Conservation (phyloP, 2,329 filamentous ascomycete species). For the Exserohilum turcica region DNA sequence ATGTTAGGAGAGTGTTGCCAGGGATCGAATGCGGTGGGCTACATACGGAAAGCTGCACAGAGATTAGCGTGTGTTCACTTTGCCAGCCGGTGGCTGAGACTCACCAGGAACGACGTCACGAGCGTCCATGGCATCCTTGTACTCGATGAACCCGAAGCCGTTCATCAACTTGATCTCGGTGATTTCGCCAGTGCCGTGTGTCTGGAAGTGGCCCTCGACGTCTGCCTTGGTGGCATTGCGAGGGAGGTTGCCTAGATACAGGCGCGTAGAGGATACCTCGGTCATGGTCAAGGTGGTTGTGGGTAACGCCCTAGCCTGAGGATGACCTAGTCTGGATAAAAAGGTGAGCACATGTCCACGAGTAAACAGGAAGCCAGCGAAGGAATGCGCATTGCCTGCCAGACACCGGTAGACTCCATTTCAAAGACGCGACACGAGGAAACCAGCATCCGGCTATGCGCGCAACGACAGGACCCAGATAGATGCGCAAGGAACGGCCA, state of each 20-base stretch:
- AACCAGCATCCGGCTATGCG: constrained; percentile 32
- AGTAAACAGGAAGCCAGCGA: constrained; percentile 30
- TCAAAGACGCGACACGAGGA: constrained; percentile 22
- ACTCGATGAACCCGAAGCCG: constrained; percentile 99
- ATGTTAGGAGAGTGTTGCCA: constrained; percentile 22
- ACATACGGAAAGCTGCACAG: constrained; percentile 60
- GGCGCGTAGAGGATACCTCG: constrained; percentile 91
- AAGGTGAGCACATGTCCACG: constrained; percentile 42
- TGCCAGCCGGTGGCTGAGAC: constrained; percentile 40
- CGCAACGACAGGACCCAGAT: constrained; percentile 33
- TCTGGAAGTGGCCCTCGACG: constrained; percentile 93
- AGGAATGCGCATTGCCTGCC: constrained; percentile 32
- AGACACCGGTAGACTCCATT: constrained; percentile 19
- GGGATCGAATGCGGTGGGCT: constrained; percentile 21
- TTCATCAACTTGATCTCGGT: constrained; percentile 99
- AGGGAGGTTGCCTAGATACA: constrained; percentile 97
- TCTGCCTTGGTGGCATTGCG: constrained; percentile 96
- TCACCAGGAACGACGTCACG: constrained; percentile 97
- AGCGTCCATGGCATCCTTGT: constrained; percentile 97
- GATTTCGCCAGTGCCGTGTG: constrained; percentile 95
- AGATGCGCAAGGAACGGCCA: constrained; percentile 26
- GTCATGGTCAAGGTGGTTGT: constrained; percentile 59
- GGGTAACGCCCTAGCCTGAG: constrained; percentile 20
- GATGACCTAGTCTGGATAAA: constrained; percentile 41
- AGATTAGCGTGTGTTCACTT: constrained; percentile 29